phyloP scores from a whole-genome alignment of 805 yeast genomes.

The Candida railenensis region DNA sequence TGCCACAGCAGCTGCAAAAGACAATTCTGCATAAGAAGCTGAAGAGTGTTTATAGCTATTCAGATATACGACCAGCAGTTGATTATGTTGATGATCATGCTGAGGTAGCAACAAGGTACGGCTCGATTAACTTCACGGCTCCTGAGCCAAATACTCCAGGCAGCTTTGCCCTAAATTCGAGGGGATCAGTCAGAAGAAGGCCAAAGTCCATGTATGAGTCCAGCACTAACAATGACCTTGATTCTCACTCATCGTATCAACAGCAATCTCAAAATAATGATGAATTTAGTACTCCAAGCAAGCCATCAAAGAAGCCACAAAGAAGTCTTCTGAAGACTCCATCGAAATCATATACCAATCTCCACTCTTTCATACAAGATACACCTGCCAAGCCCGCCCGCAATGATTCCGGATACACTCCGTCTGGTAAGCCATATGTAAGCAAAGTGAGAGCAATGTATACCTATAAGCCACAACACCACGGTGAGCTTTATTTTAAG shows the following conservation, averaged over 20 bases:
- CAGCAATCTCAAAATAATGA: background rate
- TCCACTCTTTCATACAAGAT: slow-evolving; percentile 24
- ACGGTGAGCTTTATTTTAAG: slow-evolving; percentile 39
- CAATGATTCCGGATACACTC: slow-evolving; percentile 21
- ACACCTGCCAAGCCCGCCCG: slow-evolving; percentile 4
- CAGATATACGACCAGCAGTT: slow-evolving; percentile 18
- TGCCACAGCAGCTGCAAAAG: background rate
- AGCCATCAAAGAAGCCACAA: slow-evolving; percentile 9
- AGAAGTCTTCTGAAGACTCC: slow-evolving; percentile 31
- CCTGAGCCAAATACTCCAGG: background rate
- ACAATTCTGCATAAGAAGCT: background rate
- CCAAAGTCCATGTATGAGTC: slow-evolving; percentile 6
- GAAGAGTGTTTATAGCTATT: background rate
- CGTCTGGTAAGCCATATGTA: slow-evolving; percentile 28
- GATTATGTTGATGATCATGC: slow-evolving; percentile 34
- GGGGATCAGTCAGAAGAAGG: slow-evolving; percentile 1
- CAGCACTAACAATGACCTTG: background rate
- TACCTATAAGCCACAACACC: slow-evolving; percentile 38
- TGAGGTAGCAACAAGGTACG: slow-evolving; percentile 38
- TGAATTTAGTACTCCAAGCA: slow-evolving; percentile 2
- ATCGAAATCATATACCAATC: slow-evolving; percentile 31
- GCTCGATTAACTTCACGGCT: slow-evolving; percentile 20
- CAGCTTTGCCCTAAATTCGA: background rate
- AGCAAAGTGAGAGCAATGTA: slow-evolving; percentile 40
- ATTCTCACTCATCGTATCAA: background rate